Evolutionary conservation across 2,329 filamentous ascomycete species (phyloP), one percentile per base, ranked within the genome.

Genomic region (Sporothrix variecibatus): DNA sequence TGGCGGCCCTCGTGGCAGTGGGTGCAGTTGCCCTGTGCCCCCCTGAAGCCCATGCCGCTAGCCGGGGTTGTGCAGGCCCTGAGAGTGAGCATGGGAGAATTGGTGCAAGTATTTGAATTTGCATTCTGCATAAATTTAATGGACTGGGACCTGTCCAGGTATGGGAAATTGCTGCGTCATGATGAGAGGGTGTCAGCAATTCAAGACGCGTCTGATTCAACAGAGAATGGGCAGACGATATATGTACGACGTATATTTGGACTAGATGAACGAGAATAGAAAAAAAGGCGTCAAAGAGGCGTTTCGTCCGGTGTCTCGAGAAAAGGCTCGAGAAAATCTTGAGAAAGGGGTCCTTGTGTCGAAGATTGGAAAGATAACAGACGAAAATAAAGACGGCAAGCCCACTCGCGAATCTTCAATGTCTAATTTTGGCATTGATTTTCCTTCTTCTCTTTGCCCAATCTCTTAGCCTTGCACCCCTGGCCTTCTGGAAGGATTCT

Each of bases 401-500:
- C 17, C 34, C 8, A 26, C 34, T 62, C 20, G 60, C 34, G n/a
- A 65, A 65, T 15, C 17, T 7, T 53, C 49, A n/a, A 17, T 38
- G n/a, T 11, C 31, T 43, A 12, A 40, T 9, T 5, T 65, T 43
- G 20, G 38, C 38, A 17, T 8, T 9, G n/a, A 28, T 67, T 31
- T 49, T 67, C 9, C 3, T 34, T 3, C 34, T 34, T 34, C 34
- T 34, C 34, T 34, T 34, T 4, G 8, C 34, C 34, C 34, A 34
- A 34, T 34, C 34, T 34, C 34, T 34, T 34, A 34, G 34, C 15
- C 38, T 11, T 65, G 20, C 3, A 28, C 23, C 34, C 23, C 38
- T 67, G n/a, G 9, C 12, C 40, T 67, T 67, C 62, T 67, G 40
- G 62, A 67, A 67, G 62, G 38, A 67, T 67, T 67, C 62, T 67